phyloP scores from a whole-genome alignment of 352 stramenopile genomes.

The Globisporangium carolinianum region DNA sequence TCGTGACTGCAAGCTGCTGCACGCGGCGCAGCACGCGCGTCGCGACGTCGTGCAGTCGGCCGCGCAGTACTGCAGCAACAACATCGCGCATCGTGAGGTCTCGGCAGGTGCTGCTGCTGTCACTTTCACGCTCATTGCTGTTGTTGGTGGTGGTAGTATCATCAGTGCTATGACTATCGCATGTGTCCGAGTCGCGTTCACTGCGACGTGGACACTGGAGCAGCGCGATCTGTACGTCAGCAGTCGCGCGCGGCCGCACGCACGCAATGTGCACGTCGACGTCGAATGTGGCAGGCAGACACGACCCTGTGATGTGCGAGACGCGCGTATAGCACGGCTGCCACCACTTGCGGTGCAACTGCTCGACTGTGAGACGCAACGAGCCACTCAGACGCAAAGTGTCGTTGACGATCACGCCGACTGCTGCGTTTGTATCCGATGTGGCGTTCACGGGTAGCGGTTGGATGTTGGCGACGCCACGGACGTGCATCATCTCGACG shows the following conservation, averaged over 20 bases:
- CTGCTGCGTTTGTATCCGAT: not conserved
- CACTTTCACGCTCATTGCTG: too few species aligned
- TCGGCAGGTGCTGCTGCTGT: too few species aligned
- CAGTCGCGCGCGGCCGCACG: not conserved
- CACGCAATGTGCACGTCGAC: not conserved
- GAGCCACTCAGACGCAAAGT: not conserved
- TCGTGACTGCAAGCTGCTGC: not conserved
- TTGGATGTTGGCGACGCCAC: not conserved
- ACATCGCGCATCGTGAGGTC: not conserved
- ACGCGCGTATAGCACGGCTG: conserved; percentile 5
- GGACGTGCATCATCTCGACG: not conserved
- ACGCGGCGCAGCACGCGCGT: not conserved
- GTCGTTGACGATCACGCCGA: not conserved
- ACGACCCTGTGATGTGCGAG: not conserved
- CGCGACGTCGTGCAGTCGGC: not conserved
- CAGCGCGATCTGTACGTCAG: not conserved
- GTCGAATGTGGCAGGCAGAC: not conserved
- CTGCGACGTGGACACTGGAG: conserved; percentile 1
- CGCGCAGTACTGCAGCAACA: not conserved
- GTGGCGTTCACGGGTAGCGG: conserved; percentile 2
- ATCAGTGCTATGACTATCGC: not conserved
- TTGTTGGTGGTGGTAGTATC: not conserved
- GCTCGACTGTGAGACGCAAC: conserved; percentile 3
- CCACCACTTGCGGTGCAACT: conserved; percentile 9
- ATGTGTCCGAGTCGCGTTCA: not conserved